Conservation (phyloP, 805 yeast species). For the Yarrowia alimentaria region DNA sequence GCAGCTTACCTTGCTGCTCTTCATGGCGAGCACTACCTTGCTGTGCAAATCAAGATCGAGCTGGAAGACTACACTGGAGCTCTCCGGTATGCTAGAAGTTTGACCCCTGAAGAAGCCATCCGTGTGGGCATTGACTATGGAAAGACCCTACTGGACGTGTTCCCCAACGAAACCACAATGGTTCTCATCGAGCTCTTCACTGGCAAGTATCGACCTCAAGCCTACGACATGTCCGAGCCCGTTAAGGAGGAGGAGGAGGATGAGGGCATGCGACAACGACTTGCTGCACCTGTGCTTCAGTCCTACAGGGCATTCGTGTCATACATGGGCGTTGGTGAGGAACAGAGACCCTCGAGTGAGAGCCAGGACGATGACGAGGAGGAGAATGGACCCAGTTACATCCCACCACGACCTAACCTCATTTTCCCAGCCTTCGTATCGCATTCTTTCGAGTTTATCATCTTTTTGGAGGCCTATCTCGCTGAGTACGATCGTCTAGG, state of each 20-base stretch:
- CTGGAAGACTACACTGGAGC: slow-evolving; percentile 59
- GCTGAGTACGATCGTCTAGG: slow-evolving; percentile 74
- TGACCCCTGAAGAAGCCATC: slow-evolving; percentile 73
- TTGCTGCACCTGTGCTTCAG: slow-evolving; percentile 43
- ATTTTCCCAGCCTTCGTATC: slow-evolving; percentile 84
- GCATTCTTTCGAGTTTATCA: slow-evolving; percentile 84
- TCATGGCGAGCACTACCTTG: slow-evolving; percentile 68
- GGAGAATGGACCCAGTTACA: slow-evolving; percentile 58
- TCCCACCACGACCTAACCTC: slow-evolving; percentile 86
- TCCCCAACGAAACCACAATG: slow-evolving; percentile 80
- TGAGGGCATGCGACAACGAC: slow-evolving; percentile 28
- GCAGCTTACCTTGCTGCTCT: slow-evolving; percentile 70
- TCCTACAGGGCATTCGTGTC: slow-evolving; percentile 59
- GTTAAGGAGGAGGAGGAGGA: slow-evolving; percentile 15
- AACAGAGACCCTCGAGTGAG: slow-evolving; percentile 30
- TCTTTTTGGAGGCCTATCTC: slow-evolving; percentile 87
- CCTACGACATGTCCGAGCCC: slow-evolving; percentile 29
- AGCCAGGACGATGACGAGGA: slow-evolving; percentile 31
- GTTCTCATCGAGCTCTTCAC: slow-evolving; percentile 84
- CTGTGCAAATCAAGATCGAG: slow-evolving; percentile 74
- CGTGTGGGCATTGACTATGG: slow-evolving; percentile 68
- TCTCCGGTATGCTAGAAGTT: slow-evolving; percentile 61
- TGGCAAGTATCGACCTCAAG: slow-evolving; percentile 63
- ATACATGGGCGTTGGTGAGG: slow-evolving; percentile 43
- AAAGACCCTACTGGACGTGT: slow-evolving; percentile 57